These are phyloP conservation scores for Macrophomina phaseolina DNA, from an alignment of 2,329 filamentous ascomycete species.

Conservation along the genomic window DNA sequence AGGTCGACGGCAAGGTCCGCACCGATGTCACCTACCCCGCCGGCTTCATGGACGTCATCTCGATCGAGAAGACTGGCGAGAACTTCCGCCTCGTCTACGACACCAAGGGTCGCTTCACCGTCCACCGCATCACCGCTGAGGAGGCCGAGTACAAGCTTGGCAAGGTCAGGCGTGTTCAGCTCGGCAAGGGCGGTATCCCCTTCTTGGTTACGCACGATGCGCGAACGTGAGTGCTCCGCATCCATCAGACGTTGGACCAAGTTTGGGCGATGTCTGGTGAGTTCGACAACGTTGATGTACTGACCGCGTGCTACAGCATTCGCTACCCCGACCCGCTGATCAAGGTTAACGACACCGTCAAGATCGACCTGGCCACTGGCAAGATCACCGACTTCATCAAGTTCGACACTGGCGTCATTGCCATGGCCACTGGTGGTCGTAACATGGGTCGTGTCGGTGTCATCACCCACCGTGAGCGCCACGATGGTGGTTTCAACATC, in stretches of 20 bases:
- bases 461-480: constrained; percentile 99
- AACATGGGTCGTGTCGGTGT: constrained; percentile 99
- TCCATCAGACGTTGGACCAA: constrained; percentile 99
- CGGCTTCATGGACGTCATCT: constrained; percentile 99
- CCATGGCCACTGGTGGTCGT: constrained; percentile 98
- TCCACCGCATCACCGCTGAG: constrained; percentile 98
- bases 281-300: constrained; percentile 38
- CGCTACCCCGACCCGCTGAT: constrained; percentile 98
- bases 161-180: constrained; percentile 99
- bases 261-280: constrained; percentile 73
- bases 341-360: constrained; percentile 99
- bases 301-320: constrained; percentile 70
- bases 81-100: constrained; percentile 99
- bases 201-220: constrained; percentile 99
- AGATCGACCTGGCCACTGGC: constrained; percentile 95
- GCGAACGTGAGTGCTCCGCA: constrained; percentile 99
- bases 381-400: constrained; percentile 98
- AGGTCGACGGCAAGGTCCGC: constrained; percentile 99
- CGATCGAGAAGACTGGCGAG: constrained; percentile 99
- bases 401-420: constrained; percentile 98
- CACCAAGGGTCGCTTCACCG: constrained; percentile 99
- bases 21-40: constrained; percentile 97
- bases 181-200: constrained; percentile 99
- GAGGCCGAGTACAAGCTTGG: constrained; percentile 99
- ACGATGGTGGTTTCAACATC: constrained; percentile 99